Conservation (phyloP, 805 yeast species). For the Deakozyma indianensis region DNA sequence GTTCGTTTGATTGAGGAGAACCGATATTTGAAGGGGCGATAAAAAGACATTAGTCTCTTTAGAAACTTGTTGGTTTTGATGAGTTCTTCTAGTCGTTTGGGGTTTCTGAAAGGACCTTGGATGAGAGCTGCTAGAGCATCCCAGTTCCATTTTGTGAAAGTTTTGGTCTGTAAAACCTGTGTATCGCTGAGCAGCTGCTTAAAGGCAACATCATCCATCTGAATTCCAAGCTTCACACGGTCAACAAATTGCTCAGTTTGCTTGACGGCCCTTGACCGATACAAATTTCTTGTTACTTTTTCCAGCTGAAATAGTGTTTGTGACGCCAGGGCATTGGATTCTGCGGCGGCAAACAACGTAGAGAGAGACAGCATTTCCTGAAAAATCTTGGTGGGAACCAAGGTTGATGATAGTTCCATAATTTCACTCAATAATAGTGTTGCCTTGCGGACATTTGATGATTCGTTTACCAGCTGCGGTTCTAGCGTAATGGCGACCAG, state of each 20-base stretch:
- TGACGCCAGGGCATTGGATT: constrained; percentile 6
- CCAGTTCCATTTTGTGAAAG: constrained; percentile 83
- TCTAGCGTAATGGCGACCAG: constrained; percentile 30
- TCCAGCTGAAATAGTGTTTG: constrained; percentile 5
- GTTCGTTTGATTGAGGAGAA: constrained; percentile 43
- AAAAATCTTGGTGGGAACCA: constrained; percentile 36
- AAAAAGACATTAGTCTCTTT: constrained; percentile 73
- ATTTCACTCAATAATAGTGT: constrained; percentile 52
- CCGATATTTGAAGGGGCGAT: constrained; percentile 79
- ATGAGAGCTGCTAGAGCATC: constrained; percentile 52
- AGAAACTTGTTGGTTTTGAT: constrained; percentile 70
- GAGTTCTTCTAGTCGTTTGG: constrained; percentile 62
- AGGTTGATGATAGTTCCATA: constrained; percentile 33
- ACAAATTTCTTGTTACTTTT: constrained; percentile 3
- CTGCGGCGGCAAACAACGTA: constrained; percentile 10
- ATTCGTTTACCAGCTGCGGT: constrained; percentile 24
- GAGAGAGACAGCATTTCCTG: constrained; percentile 14
- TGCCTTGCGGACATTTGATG: constrained; percentile 39
- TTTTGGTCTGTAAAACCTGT: constrained; percentile 63
- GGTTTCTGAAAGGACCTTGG: constrained; percentile 68
- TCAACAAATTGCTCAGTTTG: constrained; percentile 1
- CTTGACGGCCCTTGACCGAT: neutral
- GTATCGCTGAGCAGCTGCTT: constrained; percentile 53
- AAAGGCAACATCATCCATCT: constrained; percentile 52
- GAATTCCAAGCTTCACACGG: constrained; percentile 21